Evolutionary conservation across 2,329 filamentous ascomycete genomes (phyloP).

Genomic region (Chaetomiaceae sp.): DNA sequence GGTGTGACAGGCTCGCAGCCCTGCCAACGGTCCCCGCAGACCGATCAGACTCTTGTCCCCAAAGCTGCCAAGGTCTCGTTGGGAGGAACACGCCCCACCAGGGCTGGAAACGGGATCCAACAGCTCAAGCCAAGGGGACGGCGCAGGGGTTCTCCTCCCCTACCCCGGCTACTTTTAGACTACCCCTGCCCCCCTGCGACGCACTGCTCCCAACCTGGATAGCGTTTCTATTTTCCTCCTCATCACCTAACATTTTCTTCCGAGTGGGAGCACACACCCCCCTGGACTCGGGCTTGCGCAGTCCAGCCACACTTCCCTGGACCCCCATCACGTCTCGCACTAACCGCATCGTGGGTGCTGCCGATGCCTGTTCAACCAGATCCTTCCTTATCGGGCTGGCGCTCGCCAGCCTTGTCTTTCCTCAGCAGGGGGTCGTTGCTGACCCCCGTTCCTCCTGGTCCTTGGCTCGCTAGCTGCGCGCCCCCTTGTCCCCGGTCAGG

Average conservation of each 20-base stretch:
- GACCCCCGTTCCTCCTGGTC: conserved; percentile 14
- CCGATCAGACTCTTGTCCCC: conserved; percentile 11
- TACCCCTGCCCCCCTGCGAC: conserved; percentile 21
- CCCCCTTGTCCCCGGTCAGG: conserved; percentile 19
- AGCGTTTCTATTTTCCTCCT: conserved; percentile 26
- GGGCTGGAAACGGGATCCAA: conserved; percentile 20
- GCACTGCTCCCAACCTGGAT: conserved; percentile 19
- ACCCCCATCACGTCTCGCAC: conserved; percentile 12
- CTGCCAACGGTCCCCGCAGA: conserved; percentile 17
- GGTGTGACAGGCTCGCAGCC: conserved; percentile 23
- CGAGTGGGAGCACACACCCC: conserved; percentile 16
- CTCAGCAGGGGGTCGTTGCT: conserved; percentile 10
- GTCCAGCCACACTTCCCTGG: conserved; percentile 15
- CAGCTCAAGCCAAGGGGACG: conserved; percentile 16
- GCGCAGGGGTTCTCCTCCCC: conserved; percentile 6
- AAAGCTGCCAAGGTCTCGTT: conserved; percentile 8
- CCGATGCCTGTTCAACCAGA: conserved; percentile 17
- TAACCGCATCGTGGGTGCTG: conserved; percentile 15
- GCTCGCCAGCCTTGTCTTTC: conserved; percentile 18
- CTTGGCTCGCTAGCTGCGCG: conserved; percentile 17
- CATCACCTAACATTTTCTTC: conserved; percentile 17
- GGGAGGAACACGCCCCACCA: conserved; percentile 9
- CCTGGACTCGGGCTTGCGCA: conserved; percentile 5
- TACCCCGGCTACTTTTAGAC: conserved; percentile 25
- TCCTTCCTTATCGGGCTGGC: conserved; percentile 24